A percentile compares a stretch with the other conserved stretches of the same genome.
Evolutionary conservation across 139 green algal genomes (phyloP).

Genomic region (Diplosphaera chodatii): DNA sequence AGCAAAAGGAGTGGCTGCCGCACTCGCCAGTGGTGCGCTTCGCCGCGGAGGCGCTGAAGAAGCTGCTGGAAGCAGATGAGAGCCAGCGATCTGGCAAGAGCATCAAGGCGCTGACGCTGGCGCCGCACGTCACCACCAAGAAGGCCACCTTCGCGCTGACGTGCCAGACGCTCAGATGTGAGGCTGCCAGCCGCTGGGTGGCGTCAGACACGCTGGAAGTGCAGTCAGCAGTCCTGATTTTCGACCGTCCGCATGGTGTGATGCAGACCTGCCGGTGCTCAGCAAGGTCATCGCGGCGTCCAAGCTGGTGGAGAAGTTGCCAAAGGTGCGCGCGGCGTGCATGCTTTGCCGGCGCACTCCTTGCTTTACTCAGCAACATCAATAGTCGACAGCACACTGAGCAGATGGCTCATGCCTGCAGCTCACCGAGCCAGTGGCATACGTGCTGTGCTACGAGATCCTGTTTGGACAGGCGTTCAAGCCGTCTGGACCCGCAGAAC

Average conservation of each 20-base stretch:
- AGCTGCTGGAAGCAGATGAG: conserved; percentile 33
- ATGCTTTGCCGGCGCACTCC: no score
- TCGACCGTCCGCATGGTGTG: no score
- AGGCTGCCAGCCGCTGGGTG: no score
- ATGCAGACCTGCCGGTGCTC: conserved; percentile 51
- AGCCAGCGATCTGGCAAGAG: conserved; percentile 19
- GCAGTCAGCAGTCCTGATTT: no score
- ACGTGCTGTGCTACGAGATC: conserved; percentile 72
- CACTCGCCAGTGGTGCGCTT: conserved; percentile 36
- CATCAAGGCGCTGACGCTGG: conserved; percentile 75
- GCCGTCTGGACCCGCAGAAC: conserved; percentile 44
- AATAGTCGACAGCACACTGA: no score
- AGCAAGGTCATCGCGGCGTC: conserved; percentile 39
- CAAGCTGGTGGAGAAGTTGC: conserved; percentile 30
- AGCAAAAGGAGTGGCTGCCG: neutral
- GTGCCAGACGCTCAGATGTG: conserved; percentile 76
- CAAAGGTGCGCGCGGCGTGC: conserved; percentile 24
- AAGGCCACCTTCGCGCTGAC: conserved; percentile 85
- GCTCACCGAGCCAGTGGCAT: conserved; percentile 5
- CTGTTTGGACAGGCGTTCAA: conserved; percentile 61
- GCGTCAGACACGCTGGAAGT: no score
- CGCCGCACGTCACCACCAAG: conserved; percentile 63
- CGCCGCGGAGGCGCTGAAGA: conserved; percentile 36
- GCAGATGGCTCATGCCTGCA: no score
- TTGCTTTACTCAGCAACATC: no score